These are phyloP conservation scores for Daucus carota DNA, from an alignment of 129 eudicot species.

Conservation along the genomic window DNA sequence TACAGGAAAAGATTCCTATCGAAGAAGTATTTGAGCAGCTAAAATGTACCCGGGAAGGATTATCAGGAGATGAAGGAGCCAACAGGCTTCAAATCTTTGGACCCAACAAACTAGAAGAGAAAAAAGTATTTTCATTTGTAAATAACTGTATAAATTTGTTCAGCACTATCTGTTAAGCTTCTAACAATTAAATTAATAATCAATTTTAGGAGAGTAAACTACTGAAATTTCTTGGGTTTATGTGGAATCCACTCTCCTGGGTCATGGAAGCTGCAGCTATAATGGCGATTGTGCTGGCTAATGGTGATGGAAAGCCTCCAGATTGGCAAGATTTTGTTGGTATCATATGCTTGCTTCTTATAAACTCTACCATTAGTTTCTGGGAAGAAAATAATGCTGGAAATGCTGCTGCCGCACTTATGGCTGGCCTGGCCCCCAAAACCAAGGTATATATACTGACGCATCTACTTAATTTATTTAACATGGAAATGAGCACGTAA, in stretches of 20 bases:
- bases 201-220: conserved; percentile 57
- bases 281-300: conserved; percentile 81
- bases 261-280: conserved; percentile 96
- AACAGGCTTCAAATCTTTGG: conserved; percentile 47
- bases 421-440: conserved; percentile 96
- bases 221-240: conserved; percentile 84
- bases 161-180: not conserved
- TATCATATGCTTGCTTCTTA: conserved; percentile 71
- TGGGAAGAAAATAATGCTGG: conserved; percentile 87
- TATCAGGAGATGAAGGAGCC: conserved; percentile 39
- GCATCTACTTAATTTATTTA: not conserved
- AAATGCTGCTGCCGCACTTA: conserved; percentile 91
- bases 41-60: conserved; percentile 55
- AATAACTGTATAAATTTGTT: not conserved
- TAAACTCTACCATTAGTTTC: conserved; percentile 84
- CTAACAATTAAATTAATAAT: not conserved
- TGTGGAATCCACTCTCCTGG: conserved; percentile 97
- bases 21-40: conserved; percentile 64
- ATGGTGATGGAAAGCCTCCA: conserved; percentile 74
- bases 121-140: conserved; percentile 26
- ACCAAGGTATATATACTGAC: conserved; percentile 41
- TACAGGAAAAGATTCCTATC: conserved; percentile 55
- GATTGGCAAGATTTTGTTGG: conserved; percentile 96
- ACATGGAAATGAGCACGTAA: not conserved
- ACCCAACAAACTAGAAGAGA: conserved; percentile 58